These are phyloP conservation scores for Colletotrichum sp. DNA, from an alignment of 2,329 filamentous ascomycete genomes.

Conservation along the genomic window DNA sequence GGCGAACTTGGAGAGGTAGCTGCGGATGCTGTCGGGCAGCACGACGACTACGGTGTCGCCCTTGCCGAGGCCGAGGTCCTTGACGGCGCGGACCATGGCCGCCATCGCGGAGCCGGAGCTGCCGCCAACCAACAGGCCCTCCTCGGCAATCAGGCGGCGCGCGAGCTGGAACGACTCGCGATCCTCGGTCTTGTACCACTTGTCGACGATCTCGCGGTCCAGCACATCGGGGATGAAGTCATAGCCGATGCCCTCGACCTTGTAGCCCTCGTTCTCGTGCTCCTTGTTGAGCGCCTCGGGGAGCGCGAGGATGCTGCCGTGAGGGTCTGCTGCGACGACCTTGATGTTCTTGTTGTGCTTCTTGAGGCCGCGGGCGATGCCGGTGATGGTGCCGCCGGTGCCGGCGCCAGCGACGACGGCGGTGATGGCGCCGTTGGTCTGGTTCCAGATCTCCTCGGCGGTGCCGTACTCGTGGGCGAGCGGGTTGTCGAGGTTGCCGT, in stretches of 20 bases:
- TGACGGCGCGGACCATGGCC: constrained; percentile 77
- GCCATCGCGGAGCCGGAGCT: constrained; percentile 93
- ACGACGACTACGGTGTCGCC: constrained; percentile 91
- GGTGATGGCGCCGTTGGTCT: constrained; percentile 82
- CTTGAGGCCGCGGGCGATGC: constrained; percentile 81
- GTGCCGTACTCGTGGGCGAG: constrained; percentile 93
- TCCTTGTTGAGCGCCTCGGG: constrained; percentile 82
- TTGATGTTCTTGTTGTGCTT: constrained; percentile 89
- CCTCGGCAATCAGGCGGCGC: constrained; percentile 89
- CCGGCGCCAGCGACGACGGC: constrained; percentile 91
- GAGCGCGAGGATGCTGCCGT: constrained; percentile 88
- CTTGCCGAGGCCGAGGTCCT: constrained; percentile 78
- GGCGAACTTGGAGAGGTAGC: constrained; percentile 97
- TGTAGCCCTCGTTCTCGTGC: constrained; percentile 84
- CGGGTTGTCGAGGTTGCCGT: constrained; percentile 90
- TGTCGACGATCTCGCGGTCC: constrained; percentile 79
- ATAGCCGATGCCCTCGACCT: constrained; percentile 98
- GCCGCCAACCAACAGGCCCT: constrained; percentile 91
- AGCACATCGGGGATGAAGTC: constrained; percentile 97
- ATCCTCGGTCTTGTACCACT: constrained; percentile 99
- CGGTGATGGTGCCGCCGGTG: constrained; percentile 94
- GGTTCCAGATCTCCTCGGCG: constrained; percentile 93
- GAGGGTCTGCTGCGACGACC: constrained; percentile 89
- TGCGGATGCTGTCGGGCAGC: constrained; percentile 93
- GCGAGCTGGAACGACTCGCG: constrained; percentile 89